Base-by-base conservation (phyloP, 495 filamentous ascomycete species). In the Aspergillus sparsus region DNA sequence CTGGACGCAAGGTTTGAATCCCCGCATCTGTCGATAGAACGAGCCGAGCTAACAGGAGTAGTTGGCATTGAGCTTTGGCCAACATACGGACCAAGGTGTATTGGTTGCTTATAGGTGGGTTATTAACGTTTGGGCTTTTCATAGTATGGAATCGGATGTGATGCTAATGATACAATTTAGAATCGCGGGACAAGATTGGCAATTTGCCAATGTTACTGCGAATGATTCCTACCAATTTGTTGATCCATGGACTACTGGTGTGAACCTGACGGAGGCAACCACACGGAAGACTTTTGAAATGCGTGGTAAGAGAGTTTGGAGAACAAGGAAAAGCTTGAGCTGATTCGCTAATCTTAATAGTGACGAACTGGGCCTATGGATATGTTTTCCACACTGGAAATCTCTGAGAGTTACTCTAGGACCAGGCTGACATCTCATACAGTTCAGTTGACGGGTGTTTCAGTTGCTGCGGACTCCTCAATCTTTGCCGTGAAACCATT, bases 341-440 rank as follows among this genome's bases (percentile, higher is more conserved):
- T 32, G 1, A 11, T 49, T 32, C 58, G 63, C 15, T 62, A 51
- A 18, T 12, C 32, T 59, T 35, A 58, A 65, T 76, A 66, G 85
- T 88, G 11, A 85, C 87, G 2, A 89, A 89, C 62, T 89, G 85
- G 87, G 85, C 77, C 6, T 82, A 82, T 57, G 85, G 85, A 76
- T 76, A 76, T 64, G 73, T 75, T 15, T 45, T 10, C 34, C 7
- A 13, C 41, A 2, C n/a, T n/a, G n/a, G n/a, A n/a, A n/a, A n/a
- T 31, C 8, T n/a, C 12, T 6, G 3, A 7, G 27, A 36, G 1
- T 7, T 39, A 36, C 16, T 18, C 49, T 13, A 44, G 49, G 66
- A 9, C 61, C 57, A 47, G 7, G 45, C 10, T 6, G 0, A 46
- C 18, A 13, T n/a, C n/a, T n/a, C 15, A 45, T 37, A 76, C 73